Evolutionary conservation across 75 land plant genomes (phyloP), one percentile per base, ranked within the genome.

Genomic region (Picea sitchensis): DNA sequence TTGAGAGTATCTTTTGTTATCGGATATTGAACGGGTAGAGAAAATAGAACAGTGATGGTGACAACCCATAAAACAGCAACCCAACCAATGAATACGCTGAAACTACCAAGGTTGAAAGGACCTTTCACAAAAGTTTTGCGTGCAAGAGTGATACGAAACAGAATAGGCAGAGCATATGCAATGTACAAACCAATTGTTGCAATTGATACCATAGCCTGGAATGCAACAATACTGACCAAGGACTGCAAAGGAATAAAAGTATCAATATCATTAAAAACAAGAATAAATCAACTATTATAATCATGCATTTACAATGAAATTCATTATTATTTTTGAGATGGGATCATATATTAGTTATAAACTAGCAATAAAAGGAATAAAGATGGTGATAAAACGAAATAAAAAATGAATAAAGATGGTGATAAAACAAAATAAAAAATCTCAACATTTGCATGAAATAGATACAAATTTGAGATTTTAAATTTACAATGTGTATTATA

Each of bases 201-300:
- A 47, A 92, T 88, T 14, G 97, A 94, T 1, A 94, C 95, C 97
- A 92, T 94, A 4, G 97, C 97, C 68, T 94, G 90, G 81, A 94
- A 94, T 15, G 97, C 97, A 21, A 94, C 97, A 76, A 76, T 5
- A 75, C 98, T 95, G 61, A 89, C 95, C 11, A 95, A 84, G 61
- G 89, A 95, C 98, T 93, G 95, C 79, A 73, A 75, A 58, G 38
- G 59, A 54, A 80, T 47, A 14, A 13, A 32, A 68, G 34, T 77
- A 15, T n/a, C 20, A 30, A n/a, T 26, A 9, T 59, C 36, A 56
- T 31, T 62, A 80, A 26, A 65, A 61, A 69, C 2, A 1, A 54
- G n/a, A 30, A 23, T 61, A 26, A 32, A 23, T 21, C 65, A 30
- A 18, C 11, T 1, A 41, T 41, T 4, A 36, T n/a, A 41, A 41